Conservation (phyloP, 2,329 filamentous ascomycete genomes). For the Penicillium paneum region DNA sequence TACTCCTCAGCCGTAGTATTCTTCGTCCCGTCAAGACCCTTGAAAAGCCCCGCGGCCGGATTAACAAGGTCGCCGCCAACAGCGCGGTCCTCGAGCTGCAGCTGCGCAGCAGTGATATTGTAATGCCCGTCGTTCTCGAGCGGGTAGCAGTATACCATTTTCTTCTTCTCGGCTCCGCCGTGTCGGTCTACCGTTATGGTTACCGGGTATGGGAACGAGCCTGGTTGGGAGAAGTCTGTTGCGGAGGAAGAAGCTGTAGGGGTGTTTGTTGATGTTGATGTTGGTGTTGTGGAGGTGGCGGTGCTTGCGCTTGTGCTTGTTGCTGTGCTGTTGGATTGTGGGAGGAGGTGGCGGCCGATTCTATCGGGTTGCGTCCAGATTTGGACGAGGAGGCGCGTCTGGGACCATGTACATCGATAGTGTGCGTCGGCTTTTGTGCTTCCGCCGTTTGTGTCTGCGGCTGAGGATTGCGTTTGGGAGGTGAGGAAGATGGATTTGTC, state of each 20-base stretch:
- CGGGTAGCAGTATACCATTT: constrained; percentile 60
- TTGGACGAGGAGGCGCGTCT: constrained; percentile 60
- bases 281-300: constrained; percentile 15
- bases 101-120: constrained; percentile 42
- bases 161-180: constrained; percentile 52
- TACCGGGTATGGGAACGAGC: constrained; percentile 60
- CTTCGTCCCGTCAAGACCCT: constrained; percentile 14
- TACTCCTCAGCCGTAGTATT: constrained; percentile 19
- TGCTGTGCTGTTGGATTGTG: constrained; percentile 7
- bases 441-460: constrained; percentile 52
- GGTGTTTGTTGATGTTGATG: constrained; percentile 19
- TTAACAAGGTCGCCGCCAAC: constrained; percentile 54
- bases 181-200: constrained; percentile 60
- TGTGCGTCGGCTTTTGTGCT: constrained; percentile 46
- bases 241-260: constrained; percentile 32
- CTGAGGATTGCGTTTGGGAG: constrained; percentile 42
- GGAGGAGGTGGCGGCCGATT: constrained; percentile 27
- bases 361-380: constrained; percentile 58
- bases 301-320: constrained; percentile 6
- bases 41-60: constrained; percentile 47
- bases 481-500: constrained; percentile 81
- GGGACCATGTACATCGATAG: constrained; percentile 56
- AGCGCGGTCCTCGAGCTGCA: constrained; percentile 53
- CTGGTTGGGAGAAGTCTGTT: constrained; percentile 50
- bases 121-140: constrained; percentile 51